These are phyloP conservation scores for Brettanomyces custersianus DNA, from an alignment of 805 yeast species.

Conservation along the genomic window DNA sequence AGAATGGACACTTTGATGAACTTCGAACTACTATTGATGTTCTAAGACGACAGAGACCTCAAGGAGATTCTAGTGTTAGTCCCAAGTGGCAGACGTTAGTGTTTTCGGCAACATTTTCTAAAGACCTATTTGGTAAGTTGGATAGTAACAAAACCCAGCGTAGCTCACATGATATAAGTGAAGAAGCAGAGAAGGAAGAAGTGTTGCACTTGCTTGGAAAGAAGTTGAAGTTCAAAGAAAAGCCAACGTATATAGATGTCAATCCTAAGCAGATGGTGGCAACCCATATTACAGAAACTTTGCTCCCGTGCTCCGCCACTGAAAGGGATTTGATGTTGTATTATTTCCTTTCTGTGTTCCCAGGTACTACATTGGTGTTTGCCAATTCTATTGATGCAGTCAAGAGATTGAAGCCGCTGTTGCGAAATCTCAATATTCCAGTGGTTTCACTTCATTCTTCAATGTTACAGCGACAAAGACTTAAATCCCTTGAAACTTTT, in stretches of 20 bases:
- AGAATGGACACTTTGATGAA: constrained; percentile 95
- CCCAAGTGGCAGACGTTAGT: constrained; percentile 70
- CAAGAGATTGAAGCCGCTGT: constrained; percentile 69
- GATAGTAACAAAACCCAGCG: constrained; percentile 27
- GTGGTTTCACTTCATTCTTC: constrained; percentile 80
- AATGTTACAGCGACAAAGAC: constrained; percentile 90
- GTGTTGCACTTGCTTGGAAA: constrained; percentile 56
- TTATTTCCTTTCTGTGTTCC: constrained; percentile 77
- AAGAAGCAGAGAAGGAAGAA: constrained; percentile 38
- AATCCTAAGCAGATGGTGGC: constrained; percentile 81
- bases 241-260: constrained; percentile 70
- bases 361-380: constrained; percentile 84
- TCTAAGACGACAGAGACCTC: constrained; percentile 42
- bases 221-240: constrained; percentile 60
- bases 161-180: constrained; percentile 24
- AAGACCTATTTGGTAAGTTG: constrained; percentile 72
- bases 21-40: constrained; percentile 71
- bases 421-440: constrained; percentile 60
- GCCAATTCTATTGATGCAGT: constrained; percentile 95
- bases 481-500: constrained; percentile 78
- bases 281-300: constrained; percentile 66
- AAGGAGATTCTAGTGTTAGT: constrained; percentile 24
- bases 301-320: constrained; percentile 83
- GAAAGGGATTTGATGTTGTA: constrained; percentile 88
- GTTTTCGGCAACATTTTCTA: constrained; percentile 91